phyloP scores from a whole-genome alignment of 106 monocot species.

The Allium cepa region DNA sequence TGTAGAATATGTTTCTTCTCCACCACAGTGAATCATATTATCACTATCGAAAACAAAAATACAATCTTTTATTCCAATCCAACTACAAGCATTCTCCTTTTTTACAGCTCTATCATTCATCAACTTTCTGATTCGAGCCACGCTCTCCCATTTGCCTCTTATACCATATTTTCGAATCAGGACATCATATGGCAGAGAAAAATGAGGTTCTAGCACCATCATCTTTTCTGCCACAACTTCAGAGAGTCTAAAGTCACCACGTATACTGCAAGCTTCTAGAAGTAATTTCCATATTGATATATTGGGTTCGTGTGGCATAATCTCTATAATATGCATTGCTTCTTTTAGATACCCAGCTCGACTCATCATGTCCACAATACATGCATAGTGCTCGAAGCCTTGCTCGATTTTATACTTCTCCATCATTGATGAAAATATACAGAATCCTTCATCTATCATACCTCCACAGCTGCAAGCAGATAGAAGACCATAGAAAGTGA shows the following conservation, averaged over 20 bases:
- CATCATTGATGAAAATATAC: constrained; percentile 44
- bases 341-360: constrained; percentile 43
- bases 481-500: constrained; percentile 55
- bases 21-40: constrained; percentile 44
- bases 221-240: constrained; percentile 44
- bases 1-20: constrained; percentile 37
- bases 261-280: constrained; percentile 45
- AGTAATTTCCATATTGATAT: constrained; percentile 24
- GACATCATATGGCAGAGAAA: constrained; percentile 28
- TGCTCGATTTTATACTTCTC: constrained; percentile 30
- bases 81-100: constrained; percentile 44
- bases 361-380: constrained; percentile 55
- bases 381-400: constrained; percentile 38
- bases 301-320: constrained; percentile 18
- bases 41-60: constrained; percentile 34
- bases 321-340: constrained; percentile 36
- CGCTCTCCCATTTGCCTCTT: constrained; percentile 63
- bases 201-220: constrained; percentile 27
- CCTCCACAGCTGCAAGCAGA: constrained; percentile 47
- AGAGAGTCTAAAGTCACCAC: constrained; percentile 25
- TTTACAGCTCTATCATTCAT: constrained; percentile 45
- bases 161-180: constrained; percentile 41
- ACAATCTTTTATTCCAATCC: constrained; percentile 37
- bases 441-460: constrained; percentile 36
- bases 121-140: constrained; percentile 36